Evolutionary conservation across 345 rosid species (phyloP).

Genomic region (Euphorbia lathyris): DNA sequence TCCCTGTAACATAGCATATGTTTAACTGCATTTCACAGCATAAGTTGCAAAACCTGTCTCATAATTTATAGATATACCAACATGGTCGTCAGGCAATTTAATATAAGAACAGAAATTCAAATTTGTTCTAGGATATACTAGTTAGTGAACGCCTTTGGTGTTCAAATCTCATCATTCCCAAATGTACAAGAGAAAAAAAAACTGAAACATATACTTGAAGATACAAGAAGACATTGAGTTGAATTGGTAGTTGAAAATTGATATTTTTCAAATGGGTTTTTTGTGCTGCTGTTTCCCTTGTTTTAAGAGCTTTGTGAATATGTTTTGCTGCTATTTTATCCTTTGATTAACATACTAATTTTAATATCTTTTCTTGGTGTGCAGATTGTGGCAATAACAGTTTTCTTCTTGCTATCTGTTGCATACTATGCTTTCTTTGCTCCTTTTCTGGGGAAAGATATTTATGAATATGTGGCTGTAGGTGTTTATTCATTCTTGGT

Average conservation of each 20-base stretch:
- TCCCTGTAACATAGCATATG: no score
- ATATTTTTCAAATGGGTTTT: neutral
- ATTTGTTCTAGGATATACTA: neutral
- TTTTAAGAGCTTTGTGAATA: conserved; percentile 1
- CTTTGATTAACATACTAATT: conserved; percentile 1
- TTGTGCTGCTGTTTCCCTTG: neutral
- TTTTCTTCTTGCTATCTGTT: conserved; percentile 67
- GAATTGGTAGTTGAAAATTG: neutral
- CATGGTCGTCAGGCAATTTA: neutral
- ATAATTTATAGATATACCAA: neutral
- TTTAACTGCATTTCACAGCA: neutral
- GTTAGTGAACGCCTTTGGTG: no score
- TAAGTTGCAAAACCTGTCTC: neutral
- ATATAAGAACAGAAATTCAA: neutral
- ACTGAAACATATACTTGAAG: neutral
- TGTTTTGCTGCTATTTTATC: neutral
- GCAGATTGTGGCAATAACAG: conserved; percentile 76
- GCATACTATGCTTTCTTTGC: conserved; percentile 93
- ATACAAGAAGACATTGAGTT: neutral
- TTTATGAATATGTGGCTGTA: conserved; percentile 58
- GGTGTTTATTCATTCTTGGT: conserved; percentile 80
- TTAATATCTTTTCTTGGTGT: conserved; percentile 14
- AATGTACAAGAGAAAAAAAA: neutral
- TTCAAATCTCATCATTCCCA: neutral
- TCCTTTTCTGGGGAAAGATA: conserved; percentile 75